A percentile compares a stretch with the other conserved stretches of the same genome.
phyloP scores from a whole-genome alignment of 2,329 filamentous ascomycete genomes.

The Xenoacremonium recifei region DNA sequence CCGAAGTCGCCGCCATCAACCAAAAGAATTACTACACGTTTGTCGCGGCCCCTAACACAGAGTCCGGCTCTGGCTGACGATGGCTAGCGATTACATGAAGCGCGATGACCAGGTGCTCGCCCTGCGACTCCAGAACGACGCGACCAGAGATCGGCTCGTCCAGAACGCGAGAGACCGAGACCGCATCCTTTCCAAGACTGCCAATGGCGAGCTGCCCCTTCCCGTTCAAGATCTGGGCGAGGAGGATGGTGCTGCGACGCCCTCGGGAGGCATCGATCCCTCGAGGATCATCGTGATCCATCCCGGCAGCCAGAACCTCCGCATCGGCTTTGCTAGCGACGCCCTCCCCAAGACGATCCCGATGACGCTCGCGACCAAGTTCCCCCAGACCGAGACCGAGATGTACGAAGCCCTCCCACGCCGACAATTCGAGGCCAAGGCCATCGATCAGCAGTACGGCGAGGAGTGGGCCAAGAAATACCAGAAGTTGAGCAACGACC shows the following conservation, averaged over 20 bases:
- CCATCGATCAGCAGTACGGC: constrained; percentile 78
- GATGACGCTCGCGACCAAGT: constrained; percentile 84
- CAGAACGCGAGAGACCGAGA: constrained; percentile 87
- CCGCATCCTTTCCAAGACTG: constrained; percentile 74
- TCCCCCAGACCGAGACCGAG: constrained; percentile 77
- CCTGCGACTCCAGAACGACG: constrained; percentile 83
- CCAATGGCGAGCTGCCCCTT: constrained; percentile 63
- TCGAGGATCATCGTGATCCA: constrained; percentile 95
- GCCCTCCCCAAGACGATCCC: constrained; percentile 91
- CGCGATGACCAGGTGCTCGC: constrained; percentile 95
- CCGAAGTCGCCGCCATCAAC: constrained; percentile 89
- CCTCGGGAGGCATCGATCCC: constrained; percentile 64
- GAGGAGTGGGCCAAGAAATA: constrained; percentile 77
- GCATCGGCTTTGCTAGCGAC: constrained; percentile 94
- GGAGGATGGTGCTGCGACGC: constrained; percentile 54
- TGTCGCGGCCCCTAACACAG: constrained; percentile 28
- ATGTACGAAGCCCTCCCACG: constrained; percentile 76
- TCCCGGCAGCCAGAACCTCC: constrained; percentile 89
- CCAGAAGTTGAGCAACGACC: constrained; percentile 77
- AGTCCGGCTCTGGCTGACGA: constrained; percentile 13
- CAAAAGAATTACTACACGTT: constrained; percentile 99
- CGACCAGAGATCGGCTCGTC: constrained; percentile 77
- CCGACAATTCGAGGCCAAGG: constrained; percentile 61
- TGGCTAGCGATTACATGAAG: constrained; percentile 86
- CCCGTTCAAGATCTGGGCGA: constrained; percentile 59